Evolutionary conservation across 2,329 filamentous ascomycete genomes (phyloP), one percentile per base, ranked within the genome.

Genomic region (Cladosporium sp.): DNA sequence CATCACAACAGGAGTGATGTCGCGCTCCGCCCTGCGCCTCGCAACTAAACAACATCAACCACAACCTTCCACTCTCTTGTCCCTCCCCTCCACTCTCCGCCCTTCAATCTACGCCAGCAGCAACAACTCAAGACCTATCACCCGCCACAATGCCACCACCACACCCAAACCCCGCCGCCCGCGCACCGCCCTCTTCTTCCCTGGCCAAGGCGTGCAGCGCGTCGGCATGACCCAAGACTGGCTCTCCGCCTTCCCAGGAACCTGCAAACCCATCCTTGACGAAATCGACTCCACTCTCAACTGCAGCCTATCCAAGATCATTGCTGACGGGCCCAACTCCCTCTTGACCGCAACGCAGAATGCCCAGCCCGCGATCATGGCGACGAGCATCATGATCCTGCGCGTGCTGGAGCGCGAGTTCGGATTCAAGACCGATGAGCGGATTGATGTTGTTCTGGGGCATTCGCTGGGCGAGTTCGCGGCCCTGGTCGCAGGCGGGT

Each of bases 351-450:
- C 87, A 65, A 97, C 94, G 5, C 87, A 91, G 69, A 93, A 96
- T 76, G 91, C 94, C 4, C 94, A 98, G 78, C 94, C 94, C 1
- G 93, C 94, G 72, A 97, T 97, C 78, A 96, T 98, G 92, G 92
- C 93, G 16, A 95, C 92, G 4, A 96, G 92, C 31, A 89, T 97
- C 74, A 85, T 97, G 66, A 96, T 97, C 74, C 84, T 97, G 64
- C 89, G 91, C 65, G 88, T 97, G 67, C 84, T 98, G 69, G 92
- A 97, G 80, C 82, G 86, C 67, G 91, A 97, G 70, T 97, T 94
- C 75, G 88, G 85, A 49, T 96, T 97, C 80, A 83, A 86, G 65
- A 85, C 89, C 7, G 79, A 82, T 10, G 86, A 91, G 65, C 84
- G 89, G 66, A 88, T 93, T 52, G 91, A 97, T 78, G 88, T 96